Evolutionary conservation across 2,329 filamentous ascomycete genomes (phyloP).

Genomic region (Fusarium sp.): DNA sequence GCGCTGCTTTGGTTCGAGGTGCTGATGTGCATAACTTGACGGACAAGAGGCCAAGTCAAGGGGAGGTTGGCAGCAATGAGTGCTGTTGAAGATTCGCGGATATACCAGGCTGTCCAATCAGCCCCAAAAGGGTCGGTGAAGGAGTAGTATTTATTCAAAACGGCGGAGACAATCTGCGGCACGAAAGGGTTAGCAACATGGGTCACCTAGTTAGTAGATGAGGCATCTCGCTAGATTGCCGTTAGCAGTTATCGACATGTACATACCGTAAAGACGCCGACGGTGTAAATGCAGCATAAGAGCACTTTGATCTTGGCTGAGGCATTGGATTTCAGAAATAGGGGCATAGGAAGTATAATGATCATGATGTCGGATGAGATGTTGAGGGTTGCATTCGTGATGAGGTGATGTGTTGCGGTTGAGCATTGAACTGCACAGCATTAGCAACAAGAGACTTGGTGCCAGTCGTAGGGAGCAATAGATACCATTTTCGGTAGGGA

Average conservation of each 20-base stretch:
- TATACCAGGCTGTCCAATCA: constrained; percentile 8
- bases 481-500: background rate
- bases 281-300: background rate
- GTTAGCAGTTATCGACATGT: background rate
- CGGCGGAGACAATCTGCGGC: background rate
- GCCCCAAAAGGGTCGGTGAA: background rate
- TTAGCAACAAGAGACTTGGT: background rate
- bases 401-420: background rate
- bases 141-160: constrained; percentile 4
- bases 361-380: background rate
- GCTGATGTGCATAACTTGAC: constrained; percentile 1
- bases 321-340: background rate
- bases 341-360: background rate
- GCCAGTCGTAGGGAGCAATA: background rate
- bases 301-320: background rate
- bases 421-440: background rate
- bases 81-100: constrained; percentile 4
- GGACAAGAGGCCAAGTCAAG: constrained; percentile 4
- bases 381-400: background rate
- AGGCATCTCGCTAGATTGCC: too few relatives aligned
- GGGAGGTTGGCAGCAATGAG: constrained; percentile 10
- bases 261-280: background rate
- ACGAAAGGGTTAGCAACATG: background rate
- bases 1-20: background rate
- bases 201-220: background rate